A percentile compares a stretch with the other conserved stretches of the same genome.
Conservation (phyloP, 441 rosid genomes). For the Flueggea neowawraea region DNA sequence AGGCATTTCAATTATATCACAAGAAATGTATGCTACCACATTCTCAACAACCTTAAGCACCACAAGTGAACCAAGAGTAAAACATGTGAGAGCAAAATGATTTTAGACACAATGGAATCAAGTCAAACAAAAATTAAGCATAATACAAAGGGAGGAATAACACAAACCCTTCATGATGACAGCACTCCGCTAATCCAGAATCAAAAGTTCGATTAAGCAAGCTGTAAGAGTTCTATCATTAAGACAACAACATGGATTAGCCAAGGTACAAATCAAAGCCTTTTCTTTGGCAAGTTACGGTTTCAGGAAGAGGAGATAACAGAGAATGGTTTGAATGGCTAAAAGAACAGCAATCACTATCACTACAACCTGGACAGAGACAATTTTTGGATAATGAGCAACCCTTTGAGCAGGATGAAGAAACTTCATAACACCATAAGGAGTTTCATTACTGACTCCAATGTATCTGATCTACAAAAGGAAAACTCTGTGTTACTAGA, state of each 20-base stretch:
- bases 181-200: slow-evolving; percentile 64
- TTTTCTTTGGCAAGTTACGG: not conserved
- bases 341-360: slow-evolving; percentile 6
- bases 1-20: too few relatives aligned
- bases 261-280: not conserved
- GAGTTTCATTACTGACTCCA: slow-evolving; percentile 67
- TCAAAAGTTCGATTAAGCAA: slow-evolving; percentile 63
- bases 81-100: too few relatives aligned
- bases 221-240: slow-evolving; percentile 48
- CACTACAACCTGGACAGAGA: slow-evolving; percentile 46
- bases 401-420: slow-evolving; percentile 42
- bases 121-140: too few relatives aligned
- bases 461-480: slow-evolving; percentile 48
- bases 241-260: slow-evolving; percentile 18
- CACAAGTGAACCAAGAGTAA: too few relatives aligned
- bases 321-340: not conserved
- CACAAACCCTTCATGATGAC: slow-evolving; percentile 59
- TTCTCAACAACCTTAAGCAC: too few relatives aligned
- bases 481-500: slow-evolving; percentile 6
- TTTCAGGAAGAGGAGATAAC: not conserved
- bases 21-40: too few relatives aligned
- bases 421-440: slow-evolving; percentile 63
- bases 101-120: too few relatives aligned
- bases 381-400: slow-evolving; percentile 35
- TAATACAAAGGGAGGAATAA: too few relatives aligned